Evolutionary conservation across 352 stramenopile species (phyloP).

Genomic region (Globisporangium paddicum): DNA sequence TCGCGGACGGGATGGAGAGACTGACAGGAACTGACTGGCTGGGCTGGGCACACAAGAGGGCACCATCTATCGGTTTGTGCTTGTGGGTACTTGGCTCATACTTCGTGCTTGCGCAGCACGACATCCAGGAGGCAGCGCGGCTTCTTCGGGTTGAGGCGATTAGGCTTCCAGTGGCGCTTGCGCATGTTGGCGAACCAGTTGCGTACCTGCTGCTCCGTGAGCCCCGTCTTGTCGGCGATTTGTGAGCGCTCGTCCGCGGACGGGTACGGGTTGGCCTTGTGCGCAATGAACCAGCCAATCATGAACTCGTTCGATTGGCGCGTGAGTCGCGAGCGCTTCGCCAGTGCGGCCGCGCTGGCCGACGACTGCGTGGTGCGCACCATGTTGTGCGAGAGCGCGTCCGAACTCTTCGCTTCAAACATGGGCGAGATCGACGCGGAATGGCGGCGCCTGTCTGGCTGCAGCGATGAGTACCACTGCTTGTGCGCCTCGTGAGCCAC

Average conservation of each 20-base stretch:
- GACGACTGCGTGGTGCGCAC: conserved; percentile 7
- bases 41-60: neutral
- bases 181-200: conserved; percentile 90
- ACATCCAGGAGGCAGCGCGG: conserved; percentile 75
- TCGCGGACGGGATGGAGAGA: no score
- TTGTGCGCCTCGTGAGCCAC: conserved; percentile 19
- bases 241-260: conserved; percentile 52
- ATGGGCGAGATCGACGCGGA: conserved; percentile 24
- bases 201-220: conserved; percentile 80
- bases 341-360: conserved; percentile 9
- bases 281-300: conserved; percentile 80
- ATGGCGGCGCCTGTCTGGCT: conserved; percentile 19
- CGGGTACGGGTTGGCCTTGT: conserved; percentile 84
- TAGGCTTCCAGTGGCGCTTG: conserved; percentile 87
- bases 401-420: conserved; percentile 30
- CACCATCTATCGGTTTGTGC: neutral
- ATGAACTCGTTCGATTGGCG: conserved; percentile 83
- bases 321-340: conserved; percentile 54
- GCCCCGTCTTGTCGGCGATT: conserved; percentile 61
- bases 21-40: no score
- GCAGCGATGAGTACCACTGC: conserved; percentile 11
- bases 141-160: conserved; percentile 57
- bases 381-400: conserved; percentile 33
- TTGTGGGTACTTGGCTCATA: conserved; percentile 17
- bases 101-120: conserved; percentile 59